Conservation (phyloP, 805 yeast genomes). For the Starmerella stigmatis region DNA sequence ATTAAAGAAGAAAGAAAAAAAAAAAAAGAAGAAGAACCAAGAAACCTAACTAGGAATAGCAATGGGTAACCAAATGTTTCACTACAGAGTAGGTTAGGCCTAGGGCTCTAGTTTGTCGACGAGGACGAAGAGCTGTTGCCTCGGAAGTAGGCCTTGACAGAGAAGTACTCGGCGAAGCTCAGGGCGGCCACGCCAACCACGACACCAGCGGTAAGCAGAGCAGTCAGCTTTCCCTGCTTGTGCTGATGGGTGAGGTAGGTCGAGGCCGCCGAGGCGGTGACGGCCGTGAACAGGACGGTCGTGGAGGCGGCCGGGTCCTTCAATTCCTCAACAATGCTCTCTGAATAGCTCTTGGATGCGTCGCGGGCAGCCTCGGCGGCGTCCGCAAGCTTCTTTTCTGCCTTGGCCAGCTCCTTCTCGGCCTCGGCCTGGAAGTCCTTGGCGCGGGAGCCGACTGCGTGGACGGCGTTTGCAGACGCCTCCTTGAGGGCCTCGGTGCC, state of each 20-base stretch:
- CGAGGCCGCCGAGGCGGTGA: conserved; percentile 27
- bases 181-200: conserved; percentile 26
- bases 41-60: too few species aligned
- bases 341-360: conserved; percentile 19
- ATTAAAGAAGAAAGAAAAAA: too few species aligned
- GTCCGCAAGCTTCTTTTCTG: conserved; percentile 14
- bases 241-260: conserved; percentile 27
- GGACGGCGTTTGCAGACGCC: conserved; percentile 18
- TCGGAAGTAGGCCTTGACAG: conserved; percentile 26
- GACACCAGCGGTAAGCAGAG: conserved; percentile 23
- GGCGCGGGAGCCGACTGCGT: conserved; percentile 23
- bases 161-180: conserved; percentile 26
- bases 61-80: too few species aligned
- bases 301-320: conserved; percentile 27
- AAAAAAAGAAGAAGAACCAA: too few species aligned
- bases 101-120: too few species aligned
- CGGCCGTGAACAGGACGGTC: conserved; percentile 25
- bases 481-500: conserved; percentile 14
- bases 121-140: conserved; percentile 14
- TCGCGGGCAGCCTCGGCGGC: conserved; percentile 16
- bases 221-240: conserved; percentile 24
- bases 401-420: conserved; percentile 16
- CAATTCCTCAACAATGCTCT: conserved; percentile 23
- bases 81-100: too few species aligned
- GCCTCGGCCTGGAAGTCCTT: conserved; percentile 14